A percentile compares a stretch with the other conserved stretches of the same genome.
phyloP scores from a whole-genome alignment of 768 basidiomycete species.

The Naematelia aurantialba region DNA sequence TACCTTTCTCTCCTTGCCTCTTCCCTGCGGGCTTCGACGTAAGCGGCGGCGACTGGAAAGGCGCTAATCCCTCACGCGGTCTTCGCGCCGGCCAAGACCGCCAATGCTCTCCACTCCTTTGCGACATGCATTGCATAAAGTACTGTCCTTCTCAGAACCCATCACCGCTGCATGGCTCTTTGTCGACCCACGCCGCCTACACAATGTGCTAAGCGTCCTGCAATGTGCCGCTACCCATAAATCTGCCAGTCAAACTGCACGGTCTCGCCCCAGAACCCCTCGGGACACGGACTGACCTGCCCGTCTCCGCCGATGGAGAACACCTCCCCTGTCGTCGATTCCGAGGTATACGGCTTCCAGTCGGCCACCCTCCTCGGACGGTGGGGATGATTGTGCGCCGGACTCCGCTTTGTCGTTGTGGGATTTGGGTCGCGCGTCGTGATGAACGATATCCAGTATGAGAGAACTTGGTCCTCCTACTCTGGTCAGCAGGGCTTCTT shows the following conservation, averaged over 20 bases:
- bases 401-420: background rate
- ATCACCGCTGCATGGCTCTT: too few species aligned
- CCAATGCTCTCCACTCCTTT: too few species aligned
- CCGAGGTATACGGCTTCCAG: conserved; percentile 12
- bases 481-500: conserved; percentile 2
- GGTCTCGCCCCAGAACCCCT: conserved; percentile 30
- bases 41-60: too few species aligned
- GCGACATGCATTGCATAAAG: too few species aligned
- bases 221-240: conserved; percentile 29
- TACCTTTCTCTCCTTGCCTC: too few species aligned
- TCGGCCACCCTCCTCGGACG: background rate
- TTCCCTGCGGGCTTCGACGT: too few species aligned
- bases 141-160: too few species aligned
- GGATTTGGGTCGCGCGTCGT: conserved; percentile 30
- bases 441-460: conserved; percentile 36
- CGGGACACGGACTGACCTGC: conserved; percentile 15
- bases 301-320: conserved; percentile 25
- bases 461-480: conserved; percentile 20
- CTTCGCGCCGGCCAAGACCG: too few species aligned
- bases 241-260: conserved; percentile 42
- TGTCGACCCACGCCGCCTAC: too few species aligned
- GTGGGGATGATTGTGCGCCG: background rate
- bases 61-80: too few species aligned
- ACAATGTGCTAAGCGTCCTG: too few species aligned
- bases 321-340: background rate